These are phyloP conservation scores for Zoysia japonica DNA, from an alignment of 176 grass and related monocot species.

Conservation along the genomic window DNA sequence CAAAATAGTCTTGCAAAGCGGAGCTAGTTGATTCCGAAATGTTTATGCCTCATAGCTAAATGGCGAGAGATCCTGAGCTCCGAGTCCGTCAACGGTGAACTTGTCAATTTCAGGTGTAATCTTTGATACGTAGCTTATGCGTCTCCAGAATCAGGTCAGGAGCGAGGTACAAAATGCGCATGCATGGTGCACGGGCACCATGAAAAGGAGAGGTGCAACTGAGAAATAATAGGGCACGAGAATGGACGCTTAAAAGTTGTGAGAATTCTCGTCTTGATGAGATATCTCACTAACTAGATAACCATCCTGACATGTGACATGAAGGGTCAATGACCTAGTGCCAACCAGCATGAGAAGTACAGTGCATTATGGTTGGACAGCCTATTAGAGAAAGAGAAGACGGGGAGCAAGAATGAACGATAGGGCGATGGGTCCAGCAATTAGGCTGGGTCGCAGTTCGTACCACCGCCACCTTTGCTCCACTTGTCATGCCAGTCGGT, in stretches of 20 bases:
- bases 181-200: neutral
- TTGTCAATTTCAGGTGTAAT: conserved; percentile 31
- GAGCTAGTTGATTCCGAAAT: too few relatives aligned
- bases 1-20: neutral
- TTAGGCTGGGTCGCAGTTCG: conserved; percentile 7
- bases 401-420: conserved; percentile 5
- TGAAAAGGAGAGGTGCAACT: conserved; percentile 6
- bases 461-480: neutral
- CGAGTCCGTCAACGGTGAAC: neutral
- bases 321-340: conserved; percentile 36
- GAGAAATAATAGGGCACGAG: conserved; percentile 40
- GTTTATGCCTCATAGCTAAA: too few relatives aligned
- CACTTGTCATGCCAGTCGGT: too few relatives aligned
- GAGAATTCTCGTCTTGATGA: conserved; percentile 61
- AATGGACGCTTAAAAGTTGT: conserved; percentile 69
- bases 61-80: too few relatives aligned
- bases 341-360: conserved; percentile 48
- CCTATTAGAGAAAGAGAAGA: conserved; percentile 25
- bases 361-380: conserved; percentile 57
- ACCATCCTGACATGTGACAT: conserved; percentile 34
- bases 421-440: neutral
- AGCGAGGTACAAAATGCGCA: conserved; percentile 25
- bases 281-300: conserved; percentile 53
- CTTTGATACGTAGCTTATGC: conserved; percentile 42
- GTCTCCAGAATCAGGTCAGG: conserved; percentile 34